Conservation (phyloP, 2,329 filamentous ascomycete species). For the Ambrosiella cleistominuta region DNA sequence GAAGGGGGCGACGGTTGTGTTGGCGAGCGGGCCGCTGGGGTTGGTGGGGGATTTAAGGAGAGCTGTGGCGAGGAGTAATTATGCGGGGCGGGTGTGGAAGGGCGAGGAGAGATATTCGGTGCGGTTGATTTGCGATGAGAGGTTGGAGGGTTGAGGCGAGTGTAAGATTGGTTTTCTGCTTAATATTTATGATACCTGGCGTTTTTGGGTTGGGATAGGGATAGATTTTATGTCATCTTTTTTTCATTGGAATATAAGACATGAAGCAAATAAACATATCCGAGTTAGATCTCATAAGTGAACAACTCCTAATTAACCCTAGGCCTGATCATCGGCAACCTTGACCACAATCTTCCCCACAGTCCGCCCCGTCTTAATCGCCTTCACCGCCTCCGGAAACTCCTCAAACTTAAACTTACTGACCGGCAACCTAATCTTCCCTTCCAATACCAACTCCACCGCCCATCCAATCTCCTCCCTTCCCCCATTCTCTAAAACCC, state of each 20-base stretch:
- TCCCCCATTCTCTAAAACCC: conserved; percentile 24
- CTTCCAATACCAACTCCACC: conserved; percentile 36
- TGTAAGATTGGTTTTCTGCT: neutral
- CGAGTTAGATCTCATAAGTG: neutral
- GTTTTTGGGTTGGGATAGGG: neutral
- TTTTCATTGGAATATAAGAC: neutral
- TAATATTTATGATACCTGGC: neutral
- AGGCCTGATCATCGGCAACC: conserved; percentile 13
- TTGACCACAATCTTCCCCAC: conserved; percentile 41
- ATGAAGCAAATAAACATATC: neutral
- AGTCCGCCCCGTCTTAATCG: conserved; percentile 38
- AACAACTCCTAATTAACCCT: neutral
- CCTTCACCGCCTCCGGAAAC: conserved; percentile 36
- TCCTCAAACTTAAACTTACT: conserved; percentile 42
- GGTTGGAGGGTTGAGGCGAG: conserved; percentile 31
- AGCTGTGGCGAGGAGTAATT: conserved; percentile 36
- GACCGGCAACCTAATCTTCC: conserved; percentile 37
- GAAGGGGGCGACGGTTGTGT: conserved; percentile 34
- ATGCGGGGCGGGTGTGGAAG: conserved; percentile 35
- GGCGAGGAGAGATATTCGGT: conserved; percentile 40
- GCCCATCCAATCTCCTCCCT: conserved; percentile 31
- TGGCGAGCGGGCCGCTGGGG: conserved; percentile 41
- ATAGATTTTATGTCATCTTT: neutral
- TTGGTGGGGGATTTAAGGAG: conserved; percentile 41
- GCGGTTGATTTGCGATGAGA: conserved; percentile 40